Conservation (phyloP, 371 early-diverging fungal genomes). For the Quaeritorhiza haematococci region DNA sequence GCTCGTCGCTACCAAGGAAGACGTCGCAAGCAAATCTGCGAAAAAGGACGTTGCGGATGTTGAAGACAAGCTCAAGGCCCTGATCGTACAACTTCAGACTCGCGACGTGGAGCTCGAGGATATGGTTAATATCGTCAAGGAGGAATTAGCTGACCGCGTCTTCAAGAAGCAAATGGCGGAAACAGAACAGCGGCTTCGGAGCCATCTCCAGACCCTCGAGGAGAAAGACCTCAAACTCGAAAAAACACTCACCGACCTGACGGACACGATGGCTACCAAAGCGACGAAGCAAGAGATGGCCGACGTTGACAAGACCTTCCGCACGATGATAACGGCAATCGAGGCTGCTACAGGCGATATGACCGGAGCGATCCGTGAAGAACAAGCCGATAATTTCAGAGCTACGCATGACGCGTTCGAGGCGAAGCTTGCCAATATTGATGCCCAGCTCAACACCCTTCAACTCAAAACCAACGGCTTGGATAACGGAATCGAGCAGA, state of each 20-base stretch:
- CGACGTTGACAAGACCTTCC: neutral
- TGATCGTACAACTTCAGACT: constrained; percentile 18
- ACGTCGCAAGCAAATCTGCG: constrained; percentile 14
- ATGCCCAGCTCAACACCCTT: constrained; percentile 1
- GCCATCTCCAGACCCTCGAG: constrained; percentile 10
- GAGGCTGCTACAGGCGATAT: neutral
- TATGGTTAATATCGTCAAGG: constrained; percentile 2
- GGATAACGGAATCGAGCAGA: constrained; percentile 1
- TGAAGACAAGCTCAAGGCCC: constrained; percentile 12
- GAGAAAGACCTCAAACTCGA: neutral
- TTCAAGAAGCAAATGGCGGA: constrained; percentile 8
- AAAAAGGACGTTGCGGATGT: constrained; percentile 23
- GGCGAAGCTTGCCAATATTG: neutral
- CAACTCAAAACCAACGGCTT: neutral
- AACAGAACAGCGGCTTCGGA: constrained; percentile 16
- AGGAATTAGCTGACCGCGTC: constrained; percentile 10
- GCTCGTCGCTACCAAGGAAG: constrained; percentile 14
- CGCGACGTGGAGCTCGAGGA: constrained; percentile 16
- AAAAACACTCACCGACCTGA: neutral
- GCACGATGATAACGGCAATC: neutral
- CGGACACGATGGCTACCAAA: neutral
- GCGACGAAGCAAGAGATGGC: constrained; percentile 2
- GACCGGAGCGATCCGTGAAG: neutral
- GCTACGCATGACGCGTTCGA: constrained; percentile 1
- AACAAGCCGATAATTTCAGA: neutral